Evolutionary conservation across 768 basidiomycete species (phyloP).

Genomic region (Kwoniella sp.): DNA sequence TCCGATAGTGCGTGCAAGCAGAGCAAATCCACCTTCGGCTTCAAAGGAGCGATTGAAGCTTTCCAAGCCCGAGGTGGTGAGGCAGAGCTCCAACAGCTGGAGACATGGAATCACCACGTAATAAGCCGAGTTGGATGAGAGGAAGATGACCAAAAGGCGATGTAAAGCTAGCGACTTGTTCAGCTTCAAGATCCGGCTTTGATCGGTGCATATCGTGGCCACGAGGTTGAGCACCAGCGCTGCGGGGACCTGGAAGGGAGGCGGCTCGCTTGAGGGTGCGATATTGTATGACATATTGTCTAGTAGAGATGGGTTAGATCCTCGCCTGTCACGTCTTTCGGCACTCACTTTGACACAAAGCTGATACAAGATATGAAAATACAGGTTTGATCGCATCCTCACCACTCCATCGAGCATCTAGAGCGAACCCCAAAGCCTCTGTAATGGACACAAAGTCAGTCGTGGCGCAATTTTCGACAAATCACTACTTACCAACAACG

Average conservation of each 20-base stretch:
- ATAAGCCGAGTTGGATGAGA: constrained; percentile 68
- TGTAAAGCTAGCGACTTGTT: constrained; percentile 68
- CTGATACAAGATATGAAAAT: constrained; percentile 77
- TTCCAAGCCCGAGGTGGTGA: constrained; percentile 57
- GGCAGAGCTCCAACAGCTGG: constrained; percentile 32
- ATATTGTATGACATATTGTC: constrained; percentile 14
- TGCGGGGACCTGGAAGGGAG: constrained; percentile 35
- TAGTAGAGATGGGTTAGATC: background rate
- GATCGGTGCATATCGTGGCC: constrained; percentile 60
- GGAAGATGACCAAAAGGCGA: constrained; percentile 70
- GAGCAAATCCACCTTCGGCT: constrained; percentile 74
- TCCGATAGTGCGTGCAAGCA: constrained; percentile 66
- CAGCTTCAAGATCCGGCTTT: constrained; percentile 63
- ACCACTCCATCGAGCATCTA: constrained; percentile 41
- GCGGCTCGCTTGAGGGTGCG: constrained; percentile 18
- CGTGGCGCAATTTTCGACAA: background rate
- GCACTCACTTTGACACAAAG: constrained; percentile 56
- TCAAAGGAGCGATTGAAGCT: constrained; percentile 82
- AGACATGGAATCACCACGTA: constrained; percentile 48
- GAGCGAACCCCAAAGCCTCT: constrained; percentile 32
- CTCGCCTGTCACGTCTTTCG: constrained; percentile 35
- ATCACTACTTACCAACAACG: constrained; percentile 52
- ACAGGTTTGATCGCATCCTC: constrained; percentile 65
- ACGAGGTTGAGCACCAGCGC: constrained; percentile 61
- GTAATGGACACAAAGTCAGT: background rate